phyloP scores from a whole-genome alignment of 2,329 filamentous ascomycete genomes.

The Teratosphaeria nubilosa region DNA sequence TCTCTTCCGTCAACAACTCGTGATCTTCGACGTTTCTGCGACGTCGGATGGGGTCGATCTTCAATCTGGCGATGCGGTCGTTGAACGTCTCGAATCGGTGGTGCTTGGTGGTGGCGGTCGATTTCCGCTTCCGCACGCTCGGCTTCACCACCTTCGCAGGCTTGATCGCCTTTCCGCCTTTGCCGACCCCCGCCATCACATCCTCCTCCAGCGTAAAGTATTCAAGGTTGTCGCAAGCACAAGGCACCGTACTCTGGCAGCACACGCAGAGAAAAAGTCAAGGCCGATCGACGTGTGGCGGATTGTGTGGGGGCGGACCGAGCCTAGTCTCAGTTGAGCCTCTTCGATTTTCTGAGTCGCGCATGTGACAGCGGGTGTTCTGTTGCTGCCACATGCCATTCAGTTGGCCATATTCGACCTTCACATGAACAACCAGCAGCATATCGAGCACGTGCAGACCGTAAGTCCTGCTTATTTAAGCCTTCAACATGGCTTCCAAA shows the following conservation, averaged over 20 bases:
- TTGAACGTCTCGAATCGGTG: constrained; percentile 90
- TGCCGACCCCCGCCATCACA: constrained; percentile 29
- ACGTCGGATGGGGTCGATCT: constrained; percentile 85
- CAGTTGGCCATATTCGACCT: not conserved
- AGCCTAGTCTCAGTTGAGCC: not conserved
- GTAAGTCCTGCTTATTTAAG: not conserved
- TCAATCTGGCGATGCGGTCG: constrained; percentile 79
- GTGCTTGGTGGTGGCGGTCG: constrained; percentile 68
- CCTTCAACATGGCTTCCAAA: constrained; percentile 40
- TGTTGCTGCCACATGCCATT: not conserved
- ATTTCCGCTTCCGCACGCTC: constrained; percentile 46
- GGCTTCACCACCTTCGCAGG: constrained; percentile 42
- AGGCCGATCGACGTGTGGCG: not conserved
- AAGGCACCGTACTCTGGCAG: not conserved
- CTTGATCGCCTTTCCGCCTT: constrained; percentile 23
- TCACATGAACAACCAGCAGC: not conserved
- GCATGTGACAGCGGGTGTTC: not conserved
- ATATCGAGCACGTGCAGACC: not conserved
- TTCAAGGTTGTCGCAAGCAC: not conserved
- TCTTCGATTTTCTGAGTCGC: not conserved
- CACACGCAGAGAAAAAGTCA: not conserved
- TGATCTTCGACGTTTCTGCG: constrained; percentile 52
- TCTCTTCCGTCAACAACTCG: constrained; percentile 70
- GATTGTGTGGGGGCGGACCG: constrained; percentile 1
- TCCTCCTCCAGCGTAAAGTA: constrained; percentile 6